Percentiles rank a stretch among this genome's conserved stretches.
Evolutionary conservation across 225 moss, liverwort and hornwort species (phyloP).

Genomic region (Climacium dendroides): DNA sequence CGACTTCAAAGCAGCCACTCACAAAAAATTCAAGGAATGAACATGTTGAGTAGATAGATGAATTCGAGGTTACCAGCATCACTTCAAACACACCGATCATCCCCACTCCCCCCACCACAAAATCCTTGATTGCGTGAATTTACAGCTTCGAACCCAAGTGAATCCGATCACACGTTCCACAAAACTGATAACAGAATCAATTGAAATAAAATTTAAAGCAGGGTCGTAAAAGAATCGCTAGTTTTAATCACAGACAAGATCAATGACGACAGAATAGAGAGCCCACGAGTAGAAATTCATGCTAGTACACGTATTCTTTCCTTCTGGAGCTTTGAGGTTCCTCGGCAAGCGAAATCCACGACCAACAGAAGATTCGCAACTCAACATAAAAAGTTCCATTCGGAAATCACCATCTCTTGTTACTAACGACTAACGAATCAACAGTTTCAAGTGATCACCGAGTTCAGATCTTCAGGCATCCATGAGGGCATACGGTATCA

Average conservation of each 20-base stretch:
- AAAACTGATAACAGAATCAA: too few species aligned
- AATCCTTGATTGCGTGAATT: too few species aligned
- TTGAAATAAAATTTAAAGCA: too few species aligned
- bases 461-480: background rate
- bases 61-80: background rate
- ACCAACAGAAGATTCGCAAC: background rate
- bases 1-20: background rate
- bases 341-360: background rate
- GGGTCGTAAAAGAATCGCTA: too few species aligned
- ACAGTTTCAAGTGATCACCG: background rate
- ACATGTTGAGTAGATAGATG: background rate
- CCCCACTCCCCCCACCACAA: too few species aligned
- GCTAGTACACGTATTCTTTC: background rate
- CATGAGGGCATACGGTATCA: background rate
- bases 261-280: too few species aligned
- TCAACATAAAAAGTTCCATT: background rate
- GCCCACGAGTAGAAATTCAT: too few species aligned
- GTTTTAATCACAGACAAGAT: too few species aligned
- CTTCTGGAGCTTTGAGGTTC: background rate
- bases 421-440: too few species aligned
- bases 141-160: too few species aligned
- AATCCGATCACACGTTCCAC: too few species aligned
- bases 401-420: background rate
- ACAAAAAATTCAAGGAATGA: background rate
- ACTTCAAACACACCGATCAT: background rate